phyloP scores from a whole-genome alignment of 345 rosid species.

The Eucalyptus coolabah region DNA sequence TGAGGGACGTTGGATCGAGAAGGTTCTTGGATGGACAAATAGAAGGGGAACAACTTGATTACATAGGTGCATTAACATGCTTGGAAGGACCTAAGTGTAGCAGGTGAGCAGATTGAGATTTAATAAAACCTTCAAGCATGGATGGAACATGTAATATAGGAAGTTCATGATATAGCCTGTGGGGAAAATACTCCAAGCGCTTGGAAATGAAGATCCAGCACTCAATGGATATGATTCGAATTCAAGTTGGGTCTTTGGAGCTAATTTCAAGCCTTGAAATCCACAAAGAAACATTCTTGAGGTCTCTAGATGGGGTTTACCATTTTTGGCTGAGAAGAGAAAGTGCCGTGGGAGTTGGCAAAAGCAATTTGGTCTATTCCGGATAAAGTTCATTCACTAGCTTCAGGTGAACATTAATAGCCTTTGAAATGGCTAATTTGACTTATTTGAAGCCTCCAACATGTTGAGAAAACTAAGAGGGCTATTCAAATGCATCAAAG shows the following conservation, averaged over 20 bases:
- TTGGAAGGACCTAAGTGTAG: neutral
- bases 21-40: neutral
- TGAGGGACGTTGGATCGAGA: neutral
- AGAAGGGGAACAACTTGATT: neutral
- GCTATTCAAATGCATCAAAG: neutral
- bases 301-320: neutral
- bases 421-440: neutral
- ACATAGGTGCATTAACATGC: neutral
- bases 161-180: neutral
- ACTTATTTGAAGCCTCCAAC: neutral
- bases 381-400: neutral
- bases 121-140: neutral
- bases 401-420: neutral
- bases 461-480: neutral
- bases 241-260: neutral
- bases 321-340: neutral
- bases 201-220: neutral
- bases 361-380: neutral
- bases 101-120: neutral
- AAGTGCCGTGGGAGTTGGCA: neutral
- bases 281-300: neutral
- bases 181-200: neutral
- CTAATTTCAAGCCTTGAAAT: neutral
- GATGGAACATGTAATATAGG: neutral
- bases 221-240: neutral